Evolutionary conservation across 2,329 filamentous ascomycete species (phyloP).

Genomic region (Hymenoscyphus occultus): DNA sequence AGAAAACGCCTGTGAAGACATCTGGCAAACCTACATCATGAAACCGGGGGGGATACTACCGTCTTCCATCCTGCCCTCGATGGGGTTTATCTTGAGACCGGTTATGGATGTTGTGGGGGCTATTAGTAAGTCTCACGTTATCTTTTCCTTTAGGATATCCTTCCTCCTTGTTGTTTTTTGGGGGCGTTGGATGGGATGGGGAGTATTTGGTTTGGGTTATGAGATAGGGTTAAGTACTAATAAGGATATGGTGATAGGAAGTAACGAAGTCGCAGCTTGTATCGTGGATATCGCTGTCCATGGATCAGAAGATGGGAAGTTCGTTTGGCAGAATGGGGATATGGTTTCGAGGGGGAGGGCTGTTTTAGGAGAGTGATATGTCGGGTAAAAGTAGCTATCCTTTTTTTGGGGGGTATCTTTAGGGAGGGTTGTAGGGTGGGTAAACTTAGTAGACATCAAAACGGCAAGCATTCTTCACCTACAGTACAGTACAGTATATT

Average conservation of each 20-base stretch:
- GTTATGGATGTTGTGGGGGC: constrained; percentile 6
- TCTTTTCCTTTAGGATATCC: not conserved
- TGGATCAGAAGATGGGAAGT: not conserved
- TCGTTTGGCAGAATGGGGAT: not conserved
- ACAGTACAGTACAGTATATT: too few relatives aligned
- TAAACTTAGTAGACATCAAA: too few relatives aligned
- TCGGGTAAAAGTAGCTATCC: too few relatives aligned
- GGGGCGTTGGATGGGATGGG: not conserved
- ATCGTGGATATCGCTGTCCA: constrained; percentile 9
- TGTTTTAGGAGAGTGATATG: not conserved
- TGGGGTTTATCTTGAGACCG: not conserved
- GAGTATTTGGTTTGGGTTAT: not conserved
- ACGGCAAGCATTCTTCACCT: too few relatives aligned
- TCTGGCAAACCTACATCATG: constrained; percentile 8
- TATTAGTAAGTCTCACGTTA: constrained; percentile 4
- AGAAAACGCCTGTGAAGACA: not conserved
- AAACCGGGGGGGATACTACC: constrained; percentile 7
- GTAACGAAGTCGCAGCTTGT: constrained; percentile 7
- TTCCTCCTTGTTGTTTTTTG: not conserved
- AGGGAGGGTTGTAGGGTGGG: too few relatives aligned
- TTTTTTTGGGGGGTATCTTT: too few relatives aligned
- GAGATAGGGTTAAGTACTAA: not conserved
- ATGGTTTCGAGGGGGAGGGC: not conserved
- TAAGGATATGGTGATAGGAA: not conserved
- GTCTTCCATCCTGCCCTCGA: not conserved